Evolutionary conservation across 345 rosid species (phyloP), one percentile per base, ranked within the genome.

Genomic region (Rhodomyrtus tomentosa): DNA sequence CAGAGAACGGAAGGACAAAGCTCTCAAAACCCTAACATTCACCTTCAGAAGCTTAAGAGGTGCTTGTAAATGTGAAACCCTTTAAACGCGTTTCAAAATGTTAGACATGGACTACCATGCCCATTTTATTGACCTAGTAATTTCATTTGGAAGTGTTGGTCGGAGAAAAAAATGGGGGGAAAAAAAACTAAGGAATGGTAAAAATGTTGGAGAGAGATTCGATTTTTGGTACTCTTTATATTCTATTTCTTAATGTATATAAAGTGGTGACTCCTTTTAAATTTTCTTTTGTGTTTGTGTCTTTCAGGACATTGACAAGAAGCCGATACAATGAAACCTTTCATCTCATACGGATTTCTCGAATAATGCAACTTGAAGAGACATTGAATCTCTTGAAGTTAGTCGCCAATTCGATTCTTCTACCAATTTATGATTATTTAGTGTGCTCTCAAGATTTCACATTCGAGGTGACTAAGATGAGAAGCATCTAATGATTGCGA

Each of bases 1-100:
- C 68, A 56, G 68, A 56, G 83, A 83, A 84, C 83, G 88, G 90
- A 90, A 88, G 87, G 81, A 76, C 81, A 29, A 38, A 76, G 12
- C 50, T 76, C 81, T 76, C 50, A 4, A 0, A 12, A 1, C 68
- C 86, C 45, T 68, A 82, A 27, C 50, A 50, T 87, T 20, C 50
- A 76, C 50, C 50, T 50, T 36, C 81, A 38, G 4, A 74, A 74
- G 50, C 50, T 74, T 38, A 4, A 38, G 50, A 38, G 81, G 81
- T 74, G 6, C 24, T 76, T 24, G 13, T 20, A 36, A 56, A 12
- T 56, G 68, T n/a, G n/a, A 25, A 56, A 56, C 68, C 68, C 62
- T 25, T 55, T 2, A 55, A 55, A 55, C 29, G 7, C 16, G 15
- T 55, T 56, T 56, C 68, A n/a, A n/a, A 56, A 56, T 56, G 68